These are phyloP conservation scores for Dichomitus squalens DNA, from an alignment of 1,284 basidiomycete genomes.

Conservation along the genomic window DNA sequence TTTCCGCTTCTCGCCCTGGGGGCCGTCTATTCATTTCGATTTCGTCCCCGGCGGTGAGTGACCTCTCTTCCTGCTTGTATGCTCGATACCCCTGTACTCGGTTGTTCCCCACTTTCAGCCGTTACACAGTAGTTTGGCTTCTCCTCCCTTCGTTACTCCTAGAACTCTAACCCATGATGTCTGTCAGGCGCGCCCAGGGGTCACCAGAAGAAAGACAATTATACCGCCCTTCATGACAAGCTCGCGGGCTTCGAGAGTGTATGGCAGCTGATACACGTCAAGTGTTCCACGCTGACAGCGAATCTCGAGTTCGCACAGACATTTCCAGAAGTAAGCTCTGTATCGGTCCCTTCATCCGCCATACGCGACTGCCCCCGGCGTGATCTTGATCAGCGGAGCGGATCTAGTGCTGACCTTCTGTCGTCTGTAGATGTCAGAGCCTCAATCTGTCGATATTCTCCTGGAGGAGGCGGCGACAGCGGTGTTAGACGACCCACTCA, in stretches of 20 bases:
- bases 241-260: neutral
- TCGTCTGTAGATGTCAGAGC: neutral
- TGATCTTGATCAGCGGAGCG: no score
- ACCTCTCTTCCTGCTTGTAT: no score
- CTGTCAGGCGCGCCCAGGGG: no score
- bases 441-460: neutral
- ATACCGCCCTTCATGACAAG: neutral
- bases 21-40: neutral
- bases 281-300: neutral
- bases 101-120: no score
- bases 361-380: no score
- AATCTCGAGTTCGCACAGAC: neutral
- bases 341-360: no score
- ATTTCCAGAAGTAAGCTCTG: neutral
- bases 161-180: neutral
- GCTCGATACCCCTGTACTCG: no score
- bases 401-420: no score
- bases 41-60: neutral
- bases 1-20: conserved; percentile 28
- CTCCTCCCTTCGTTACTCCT: no score
- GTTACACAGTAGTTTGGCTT: no score
- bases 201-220: neutral
- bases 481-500: neutral
- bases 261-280: neutral
- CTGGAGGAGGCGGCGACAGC: neutral